A percentile compares a stretch with the other conserved stretches of the same genome.
These are phyloP conservation scores for Phytophthora tentaculata DNA, from an alignment of 352 stramenopile genomes.

Conservation along the genomic window DNA sequence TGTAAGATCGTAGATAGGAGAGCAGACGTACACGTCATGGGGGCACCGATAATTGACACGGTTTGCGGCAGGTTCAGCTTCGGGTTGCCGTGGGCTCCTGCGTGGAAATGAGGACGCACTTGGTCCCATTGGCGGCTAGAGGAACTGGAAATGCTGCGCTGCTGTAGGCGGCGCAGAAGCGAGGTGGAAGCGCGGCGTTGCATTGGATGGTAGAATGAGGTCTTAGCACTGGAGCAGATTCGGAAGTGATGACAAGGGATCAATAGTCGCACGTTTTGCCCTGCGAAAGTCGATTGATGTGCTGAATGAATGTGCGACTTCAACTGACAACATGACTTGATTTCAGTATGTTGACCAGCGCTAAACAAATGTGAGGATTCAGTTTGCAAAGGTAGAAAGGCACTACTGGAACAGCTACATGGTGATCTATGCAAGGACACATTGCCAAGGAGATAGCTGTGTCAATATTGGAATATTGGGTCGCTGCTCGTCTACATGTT, in stretches of 20 bases:
- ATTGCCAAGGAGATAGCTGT: too few relatives aligned
- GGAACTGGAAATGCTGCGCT: constrained; percentile 64
- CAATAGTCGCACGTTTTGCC: constrained; percentile 18
- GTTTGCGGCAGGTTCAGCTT: constrained; percentile 67
- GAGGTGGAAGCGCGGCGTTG: constrained; percentile 20
- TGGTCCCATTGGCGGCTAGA: constrained; percentile 57
- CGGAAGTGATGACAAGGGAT: constrained; percentile 11
- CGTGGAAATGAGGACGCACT: constrained; percentile 70
- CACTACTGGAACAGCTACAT: too few relatives aligned
- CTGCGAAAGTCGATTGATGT: constrained; percentile 33
- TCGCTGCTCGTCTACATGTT: not conserved
- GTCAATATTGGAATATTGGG: not conserved
- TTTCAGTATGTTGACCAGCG: constrained; percentile 13
- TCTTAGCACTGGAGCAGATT: constrained; percentile 6
- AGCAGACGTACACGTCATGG: constrained; percentile 79
- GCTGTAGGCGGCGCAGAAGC: constrained; percentile 20
- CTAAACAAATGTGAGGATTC: constrained; percentile 15
- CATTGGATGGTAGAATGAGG: constrained; percentile 9
- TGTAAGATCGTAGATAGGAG: not conserved
- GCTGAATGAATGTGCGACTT: constrained; percentile 22
- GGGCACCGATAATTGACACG: constrained; percentile 83
- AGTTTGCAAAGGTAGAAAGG: too few relatives aligned
- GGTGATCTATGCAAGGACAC: too few relatives aligned
- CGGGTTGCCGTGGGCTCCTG: constrained; percentile 58
- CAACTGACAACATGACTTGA: constrained; percentile 15